Evolutionary conservation across 768 basidiomycete species (phyloP), one percentile per base, ranked within the genome.

Genomic region (Psilocybe tampanensis): DNA sequence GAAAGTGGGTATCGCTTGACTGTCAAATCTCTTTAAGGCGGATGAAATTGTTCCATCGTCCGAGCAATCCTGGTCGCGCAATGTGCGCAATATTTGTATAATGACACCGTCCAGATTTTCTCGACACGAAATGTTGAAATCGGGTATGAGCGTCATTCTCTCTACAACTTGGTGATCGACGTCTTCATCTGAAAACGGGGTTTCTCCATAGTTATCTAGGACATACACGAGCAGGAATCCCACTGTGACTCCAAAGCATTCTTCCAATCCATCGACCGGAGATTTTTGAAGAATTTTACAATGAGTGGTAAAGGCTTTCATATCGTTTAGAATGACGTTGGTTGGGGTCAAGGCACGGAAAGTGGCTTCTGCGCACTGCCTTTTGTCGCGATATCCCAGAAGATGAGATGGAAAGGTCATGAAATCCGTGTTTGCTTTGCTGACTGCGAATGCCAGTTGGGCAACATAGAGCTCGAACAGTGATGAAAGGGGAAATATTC

Each of bases 401-500:
- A 95, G 73, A 48, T 80, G 79, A 26, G 86, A 85, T 2, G 92
- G 88, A 8, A 96, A 76, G 8, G 79, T 74, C 55, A 88, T 75
- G 42, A 88, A 72, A 59, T 90, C 85, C 13, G 75, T 68, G 11
- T 71, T 69, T 4, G 72, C 73, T 36, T 76, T 67, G 34, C 81
- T 77, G 45, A 95, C 81, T 7, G 95, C 81, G 8, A 76, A 81
- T 0, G 90, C 86, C 49, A 94, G 76, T 61, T 92, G 92, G 8
- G 85, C 82, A 1, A 89, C 87, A 68, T 96, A 94, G 8, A 85
- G 80, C 60, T 86, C 80, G 63, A 93, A 97, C 2, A 98, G 80
- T 6, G 79, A 75, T 7, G 85, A 79, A 15, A 88, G 74, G 2
- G 74, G 73, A 8, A 69, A 61, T 41, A 98, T 68, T 13, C 92